Base-by-base conservation (phyloP, 2,329 filamentous ascomycete species). In the Aspergillus ruber region DNA sequence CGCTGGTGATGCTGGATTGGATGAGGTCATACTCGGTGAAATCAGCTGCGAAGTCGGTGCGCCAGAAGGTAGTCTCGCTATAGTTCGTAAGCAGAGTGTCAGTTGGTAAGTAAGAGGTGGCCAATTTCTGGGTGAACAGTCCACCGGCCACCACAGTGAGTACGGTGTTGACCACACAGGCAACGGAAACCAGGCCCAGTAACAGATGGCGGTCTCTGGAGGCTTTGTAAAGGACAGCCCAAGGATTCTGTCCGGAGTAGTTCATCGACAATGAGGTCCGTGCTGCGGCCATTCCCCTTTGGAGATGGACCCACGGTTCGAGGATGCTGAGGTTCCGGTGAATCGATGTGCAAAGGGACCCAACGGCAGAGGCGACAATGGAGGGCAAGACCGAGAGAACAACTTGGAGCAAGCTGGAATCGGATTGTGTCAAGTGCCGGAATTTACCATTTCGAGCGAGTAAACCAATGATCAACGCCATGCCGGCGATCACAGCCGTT, bases 11-110 rank as follows among this genome's bases (percentile, higher is more conserved):
- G 36, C 64, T 66, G 6, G 60, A 64, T 41, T 66, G 63, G 9
- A 66, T 66, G 29, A 66, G 45, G 33, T 66, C 62, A 47, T 66
- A 65, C 41, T 65, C 63, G 2, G 62, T 65, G 21, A 66, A 66
- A 29, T 66, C 59, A 2, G 57, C 60, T 0, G 64, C 59, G 47
- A 65, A 66, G 27, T 65, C 61, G 3, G 54, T 61, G n/a, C 50
- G 55, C 46, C 48, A 55, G 8, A 66, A 64, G 1, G 50, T 45
- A 3, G 59, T 59, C 15, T 60, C 51, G 35, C 64, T 66, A 29
- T 63, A 66, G 41, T 66, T 66, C 27, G 58, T 49, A 4, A 50
- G 50, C 9, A 66, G 46, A 5, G 55, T 50, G 1, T 50, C 21
- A 1, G 61, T 63, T 10, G 58, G 41, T 3, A 64, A 39, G 8